phyloP scores from a whole-genome alignment of 768 basidiomycete genomes.

The Hydnum rufescens region DNA sequence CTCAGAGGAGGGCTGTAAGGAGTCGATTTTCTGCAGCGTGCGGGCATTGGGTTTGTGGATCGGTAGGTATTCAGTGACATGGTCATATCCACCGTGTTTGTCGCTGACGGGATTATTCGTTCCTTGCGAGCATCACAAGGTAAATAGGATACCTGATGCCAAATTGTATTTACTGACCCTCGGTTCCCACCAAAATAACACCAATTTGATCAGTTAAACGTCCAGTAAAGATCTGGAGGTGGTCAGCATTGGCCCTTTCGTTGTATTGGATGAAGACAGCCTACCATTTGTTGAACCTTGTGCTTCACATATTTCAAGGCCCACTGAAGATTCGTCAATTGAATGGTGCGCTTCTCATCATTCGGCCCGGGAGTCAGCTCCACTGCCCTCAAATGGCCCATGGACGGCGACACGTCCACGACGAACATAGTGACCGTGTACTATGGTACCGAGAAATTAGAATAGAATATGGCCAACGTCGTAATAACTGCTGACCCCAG shows the following conservation, averaged over 20 bases:
- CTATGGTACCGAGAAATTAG: constrained; percentile 20
- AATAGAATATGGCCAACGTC: constrained; percentile 1
- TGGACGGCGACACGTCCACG: constrained; percentile 71
- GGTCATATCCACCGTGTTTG: constrained; percentile 48
- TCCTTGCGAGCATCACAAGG: constrained; percentile 20
- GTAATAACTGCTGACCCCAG: constrained; percentile 36
- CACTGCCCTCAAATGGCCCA: constrained; percentile 45
- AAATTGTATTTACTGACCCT: constrained; percentile 29
- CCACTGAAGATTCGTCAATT: constrained; percentile 67
- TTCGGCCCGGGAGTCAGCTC: constrained; percentile 33
- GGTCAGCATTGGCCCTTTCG: not conserved
- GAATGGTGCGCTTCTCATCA: constrained; percentile 29
- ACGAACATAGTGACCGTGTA: constrained; percentile 80
- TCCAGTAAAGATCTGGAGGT: constrained; percentile 59
- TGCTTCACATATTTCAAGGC: constrained; percentile 72
- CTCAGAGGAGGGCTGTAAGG: constrained; percentile 33
- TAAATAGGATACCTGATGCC: not conserved
- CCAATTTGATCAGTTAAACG: constrained; percentile 90
- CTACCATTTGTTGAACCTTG: constrained; percentile 81
- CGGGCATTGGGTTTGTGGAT: constrained; percentile 43
- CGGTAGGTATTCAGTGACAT: constrained; percentile 48
- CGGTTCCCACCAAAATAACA: constrained; percentile 72
- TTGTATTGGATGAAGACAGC: not conserved
- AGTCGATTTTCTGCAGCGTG: constrained; percentile 46
- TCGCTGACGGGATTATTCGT: constrained; percentile 46